A percentile compares a stretch with the other conserved stretches of the same genome.
phyloP scores from a whole-genome alignment of 805 yeast genomes.

The Candida tibetensis region DNA sequence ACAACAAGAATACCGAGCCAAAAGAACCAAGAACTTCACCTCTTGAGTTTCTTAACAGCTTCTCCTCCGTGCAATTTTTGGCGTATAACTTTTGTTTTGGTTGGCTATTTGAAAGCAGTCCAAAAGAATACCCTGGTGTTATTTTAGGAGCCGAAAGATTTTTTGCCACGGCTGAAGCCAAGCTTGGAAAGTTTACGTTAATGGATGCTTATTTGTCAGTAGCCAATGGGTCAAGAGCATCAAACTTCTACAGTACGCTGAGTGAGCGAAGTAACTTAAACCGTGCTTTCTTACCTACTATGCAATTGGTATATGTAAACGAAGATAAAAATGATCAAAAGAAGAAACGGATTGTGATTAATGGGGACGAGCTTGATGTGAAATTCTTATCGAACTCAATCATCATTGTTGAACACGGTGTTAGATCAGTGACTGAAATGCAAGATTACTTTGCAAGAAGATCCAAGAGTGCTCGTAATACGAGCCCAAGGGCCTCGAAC shows the following conservation, averaged over 20 bases:
- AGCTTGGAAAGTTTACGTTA: conserved; percentile 64
- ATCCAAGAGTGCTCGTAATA: neutral
- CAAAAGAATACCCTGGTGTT: conserved; percentile 61
- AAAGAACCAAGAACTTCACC: neutral
- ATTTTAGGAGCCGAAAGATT: conserved; percentile 74
- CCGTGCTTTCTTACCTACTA: conserved; percentile 65
- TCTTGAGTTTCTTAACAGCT: conserved; percentile 16
- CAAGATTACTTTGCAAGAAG: conserved; percentile 27
- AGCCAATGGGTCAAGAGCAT: conserved; percentile 58
- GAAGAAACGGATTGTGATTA: conserved; percentile 46
- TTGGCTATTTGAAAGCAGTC: conserved; percentile 60
- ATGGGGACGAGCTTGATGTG: conserved; percentile 71
- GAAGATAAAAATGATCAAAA: conserved; percentile 26
- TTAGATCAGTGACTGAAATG: conserved; percentile 46
- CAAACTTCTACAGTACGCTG: conserved; percentile 46
- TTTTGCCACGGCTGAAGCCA: conserved; percentile 60
- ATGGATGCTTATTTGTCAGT: conserved; percentile 68
- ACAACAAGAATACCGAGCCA: neutral
- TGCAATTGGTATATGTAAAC: conserved; percentile 53
- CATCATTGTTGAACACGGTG: conserved; percentile 49
- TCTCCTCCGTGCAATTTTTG: conserved; percentile 54
- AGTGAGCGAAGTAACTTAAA: conserved; percentile 50
- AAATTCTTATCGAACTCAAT: conserved; percentile 57
- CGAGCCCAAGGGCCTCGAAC: too few relatives aligned
- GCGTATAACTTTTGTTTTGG: conserved; percentile 72